Conservation (phyloP, 306 rosid species). For the Hippophae gyantsensis region DNA sequence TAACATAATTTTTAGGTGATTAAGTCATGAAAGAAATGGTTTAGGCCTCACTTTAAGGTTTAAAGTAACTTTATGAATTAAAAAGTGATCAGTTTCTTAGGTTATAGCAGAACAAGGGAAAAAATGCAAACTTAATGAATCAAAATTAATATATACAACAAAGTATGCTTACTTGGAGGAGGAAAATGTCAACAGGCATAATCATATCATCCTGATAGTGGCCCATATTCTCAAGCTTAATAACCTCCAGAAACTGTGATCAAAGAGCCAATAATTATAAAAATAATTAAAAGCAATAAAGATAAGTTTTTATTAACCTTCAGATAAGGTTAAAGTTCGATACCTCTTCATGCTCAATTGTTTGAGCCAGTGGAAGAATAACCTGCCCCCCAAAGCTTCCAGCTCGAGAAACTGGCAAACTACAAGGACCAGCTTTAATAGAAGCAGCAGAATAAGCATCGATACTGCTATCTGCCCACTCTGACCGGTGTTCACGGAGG, state of each 20-base stretch:
- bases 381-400: constrained; percentile 92
- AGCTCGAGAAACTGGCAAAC: constrained; percentile 53
- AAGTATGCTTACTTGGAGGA: constrained; percentile 71
- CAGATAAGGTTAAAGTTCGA: neutral
- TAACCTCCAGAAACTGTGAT: constrained; percentile 90
- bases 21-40: too few relatives aligned
- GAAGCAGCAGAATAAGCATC: constrained; percentile 97
- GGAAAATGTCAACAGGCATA: constrained; percentile 82
- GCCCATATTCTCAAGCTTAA: constrained; percentile 89
- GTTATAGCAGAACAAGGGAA: neutral
- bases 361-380: constrained; percentile 93
- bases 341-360: constrained; percentile 93
- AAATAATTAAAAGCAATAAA: neutral
- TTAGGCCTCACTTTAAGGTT: neutral
- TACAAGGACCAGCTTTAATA: constrained; percentile 77
- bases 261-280: constrained; percentile 16
- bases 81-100: neutral
- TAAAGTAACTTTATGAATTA: neutral
- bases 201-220: constrained; percentile 87
- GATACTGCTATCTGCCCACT: constrained; percentile 97
- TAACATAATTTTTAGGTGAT: neutral
- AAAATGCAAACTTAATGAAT: constrained; percentile 5
- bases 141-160: neutral
- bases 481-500: constrained; percentile 89
- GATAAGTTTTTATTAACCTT: neutral